Evolutionary conservation across 768 basidiomycete genomes (phyloP), one percentile per base, ranked within the genome.

Genomic region (Kwoniella botswanensis): DNA sequence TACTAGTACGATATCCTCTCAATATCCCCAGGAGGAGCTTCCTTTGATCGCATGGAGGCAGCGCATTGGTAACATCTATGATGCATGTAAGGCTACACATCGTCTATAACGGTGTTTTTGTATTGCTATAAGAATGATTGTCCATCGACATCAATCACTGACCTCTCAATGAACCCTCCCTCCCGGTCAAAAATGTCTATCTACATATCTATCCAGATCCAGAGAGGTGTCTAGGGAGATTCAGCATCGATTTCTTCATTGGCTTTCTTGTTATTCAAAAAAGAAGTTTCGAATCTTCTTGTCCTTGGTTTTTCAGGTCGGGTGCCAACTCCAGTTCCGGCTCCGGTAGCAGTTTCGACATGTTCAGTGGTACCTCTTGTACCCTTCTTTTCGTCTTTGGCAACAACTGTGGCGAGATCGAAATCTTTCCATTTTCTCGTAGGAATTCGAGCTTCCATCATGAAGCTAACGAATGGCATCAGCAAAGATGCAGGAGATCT

Each of bases 371-470:
- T 73, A 44, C 74, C 76, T 59, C 76, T 58, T 18, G 50, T 43
- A 1, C 43, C 64, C 60, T 75, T 74, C 74, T 78, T 78, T 17
- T 78, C 76, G 53, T 74, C 72, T 41, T 62, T 63, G 17, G 76
- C 76, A 29, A 78, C 76, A 21, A 72, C 68, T 9, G 76, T 78
- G 12, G 76, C 77, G 35, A 77, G 71, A 26, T 75, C 74, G 68
- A 78, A 82, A 52, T 65, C 61, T 57, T 73, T 78, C 76, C 76
- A 81, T 44, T 76, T 35, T 56, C 80, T 73, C 17, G 77, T 78
- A 17, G 79, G 79, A 15, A 80, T 74, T 35, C 74, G 53, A 26
- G 77, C 73, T 53, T 79, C 78, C 74, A 82, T 75, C 72, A 81
- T 81, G 67, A 76, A 76, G 74, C 71, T 74, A 35, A 13, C 3